Evolutionary conservation across 495 filamentous ascomycete species (phyloP), one percentile per base, ranked within the genome.

Genomic region (Aspergillus taichungensis): DNA sequence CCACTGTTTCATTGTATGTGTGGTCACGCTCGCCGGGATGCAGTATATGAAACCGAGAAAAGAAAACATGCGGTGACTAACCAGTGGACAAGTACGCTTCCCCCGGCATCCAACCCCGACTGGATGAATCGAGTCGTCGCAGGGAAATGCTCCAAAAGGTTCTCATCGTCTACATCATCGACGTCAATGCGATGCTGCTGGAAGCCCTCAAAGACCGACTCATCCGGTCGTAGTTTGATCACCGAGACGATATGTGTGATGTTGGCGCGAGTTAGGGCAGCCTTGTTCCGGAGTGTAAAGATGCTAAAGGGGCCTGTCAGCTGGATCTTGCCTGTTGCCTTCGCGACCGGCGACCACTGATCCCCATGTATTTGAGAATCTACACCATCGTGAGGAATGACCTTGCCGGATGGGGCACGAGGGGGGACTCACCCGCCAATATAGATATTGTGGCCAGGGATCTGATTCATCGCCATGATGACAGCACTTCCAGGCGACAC

Each of bases 241-340:
- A 87, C 88, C 2, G 91, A 95, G n/a, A 98, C 67, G 31, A 97
- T 73, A 66, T 96, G 91, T 3, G 88, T 96, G 61, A 97, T 87
- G 37, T 83, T 83, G 48, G 78, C 75, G 47, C 81, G 71, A 41
- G 74, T 64, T 29, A 98, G 67, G 11, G 82, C 74, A 3, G 79
- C 66, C 48, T 79, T 77, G 32, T 83, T 78, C 32, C 79, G 79
- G 49, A 95, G 64, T 13, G 83, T 77, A 64, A 89, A 87, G 40
- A 94, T 74, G 33, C 89, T 95, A 62, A 37, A 24, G 18, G 18
- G 18, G 18, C 18, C 18, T 24, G 18, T 24, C 45, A 55, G 5
- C 42, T 51, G 29, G 37, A 36, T 18, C 45, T 51, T 42, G 47
- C 49, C 36, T 38, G 41, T 53, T 30, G 34, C 53, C 28, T 51